These are phyloP conservation scores for Clonostachys chloroleuca DNA, from an alignment of 2,329 filamentous ascomycete genomes.

Conservation along the genomic window DNA sequence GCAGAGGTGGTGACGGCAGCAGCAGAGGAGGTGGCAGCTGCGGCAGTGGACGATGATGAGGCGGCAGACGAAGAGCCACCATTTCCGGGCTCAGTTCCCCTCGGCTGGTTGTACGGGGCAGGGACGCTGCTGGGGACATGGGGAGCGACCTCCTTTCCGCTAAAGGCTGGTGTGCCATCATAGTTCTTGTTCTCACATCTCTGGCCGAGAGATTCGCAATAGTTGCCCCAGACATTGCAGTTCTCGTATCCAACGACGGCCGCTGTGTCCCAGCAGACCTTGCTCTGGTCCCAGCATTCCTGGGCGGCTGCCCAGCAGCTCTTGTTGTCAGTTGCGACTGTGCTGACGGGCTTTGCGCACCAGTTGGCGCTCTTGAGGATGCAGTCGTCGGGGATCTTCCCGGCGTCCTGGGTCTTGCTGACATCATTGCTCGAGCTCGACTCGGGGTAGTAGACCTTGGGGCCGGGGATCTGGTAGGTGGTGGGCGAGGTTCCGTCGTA, in stretches of 20 bases:
- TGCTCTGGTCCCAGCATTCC: conserved; percentile 54
- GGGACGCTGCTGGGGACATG: conserved; percentile 25
- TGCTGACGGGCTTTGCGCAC: conserved; percentile 58
- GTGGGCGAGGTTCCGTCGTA: conserved; percentile 39
- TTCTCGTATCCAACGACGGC: conserved; percentile 54
- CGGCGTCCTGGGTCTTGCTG: conserved; percentile 23
- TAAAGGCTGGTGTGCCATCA: conserved; percentile 40
- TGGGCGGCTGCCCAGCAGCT: conserved; percentile 56
- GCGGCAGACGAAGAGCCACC: conserved; percentile 6
- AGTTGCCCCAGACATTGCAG: conserved; percentile 58
- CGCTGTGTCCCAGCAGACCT: conserved; percentile 53
- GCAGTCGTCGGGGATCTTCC: conserved; percentile 49
- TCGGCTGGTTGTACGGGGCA: conserved; percentile 16
- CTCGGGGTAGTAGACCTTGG: conserved; percentile 42
- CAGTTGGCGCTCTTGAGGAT: conserved; percentile 68
- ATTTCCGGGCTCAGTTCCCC: conserved; percentile 8
- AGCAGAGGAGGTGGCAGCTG: not conserved
- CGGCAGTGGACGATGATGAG: conserved; percentile 2
- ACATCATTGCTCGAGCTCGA: conserved; percentile 3
- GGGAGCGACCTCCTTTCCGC: conserved; percentile 23
- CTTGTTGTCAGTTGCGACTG: conserved; percentile 29
- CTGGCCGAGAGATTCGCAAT: conserved; percentile 47
- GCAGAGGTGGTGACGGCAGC: conserved; percentile 1
- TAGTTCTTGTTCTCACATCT: conserved; percentile 36
- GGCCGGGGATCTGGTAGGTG: conserved; percentile 50